phyloP scores from a whole-genome alignment of 139 green algal species.

The Chlorella sp. region DNA sequence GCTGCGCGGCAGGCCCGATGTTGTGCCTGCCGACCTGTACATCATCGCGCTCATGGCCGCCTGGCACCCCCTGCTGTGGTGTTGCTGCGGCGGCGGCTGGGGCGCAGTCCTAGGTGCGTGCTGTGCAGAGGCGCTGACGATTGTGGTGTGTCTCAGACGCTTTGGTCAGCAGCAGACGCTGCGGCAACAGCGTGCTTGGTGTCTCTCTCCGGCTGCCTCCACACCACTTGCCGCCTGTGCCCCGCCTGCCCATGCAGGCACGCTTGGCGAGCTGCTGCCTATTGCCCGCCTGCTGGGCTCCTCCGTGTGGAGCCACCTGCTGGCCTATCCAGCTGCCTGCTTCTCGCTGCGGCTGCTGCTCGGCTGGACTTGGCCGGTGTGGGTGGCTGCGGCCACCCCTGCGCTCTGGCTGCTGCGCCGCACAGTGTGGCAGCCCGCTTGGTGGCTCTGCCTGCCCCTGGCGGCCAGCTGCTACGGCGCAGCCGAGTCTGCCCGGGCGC shows the following conservation, averaged over 20 bases:
- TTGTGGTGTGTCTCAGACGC: neutral
- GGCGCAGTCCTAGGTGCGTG: conserved; percentile 12
- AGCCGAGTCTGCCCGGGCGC: neutral
- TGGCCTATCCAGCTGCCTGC: conserved; percentile 7
- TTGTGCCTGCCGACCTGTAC: neutral
- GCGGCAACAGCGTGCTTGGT: neutral
- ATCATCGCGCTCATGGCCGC: neutral
- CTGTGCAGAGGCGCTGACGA: neutral
- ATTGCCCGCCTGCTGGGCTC: neutral
- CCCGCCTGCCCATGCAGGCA: neutral
- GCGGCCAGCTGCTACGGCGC: neutral
- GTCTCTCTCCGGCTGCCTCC: no score
- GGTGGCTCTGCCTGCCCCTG: conserved; percentile 11
- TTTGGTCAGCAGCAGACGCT: neutral
- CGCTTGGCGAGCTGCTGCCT: conserved; percentile 4
- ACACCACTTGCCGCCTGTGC: neutral
- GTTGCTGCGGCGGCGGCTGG: conserved; percentile 20
- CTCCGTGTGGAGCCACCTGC: neutral
- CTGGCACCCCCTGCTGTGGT: conserved; percentile 19
- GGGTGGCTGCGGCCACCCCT: neutral
- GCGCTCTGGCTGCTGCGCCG: neutral
- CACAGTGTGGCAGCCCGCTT: conserved; percentile 19
- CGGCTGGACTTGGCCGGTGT: no score
- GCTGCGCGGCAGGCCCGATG: neutral
- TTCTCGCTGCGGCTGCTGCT: neutral